Percentiles rank a stretch among this genome's conserved stretches.
Conservation (phyloP, 176 grass and related monocot genomes). For the Miscanthus lutarioriparius region DNA sequence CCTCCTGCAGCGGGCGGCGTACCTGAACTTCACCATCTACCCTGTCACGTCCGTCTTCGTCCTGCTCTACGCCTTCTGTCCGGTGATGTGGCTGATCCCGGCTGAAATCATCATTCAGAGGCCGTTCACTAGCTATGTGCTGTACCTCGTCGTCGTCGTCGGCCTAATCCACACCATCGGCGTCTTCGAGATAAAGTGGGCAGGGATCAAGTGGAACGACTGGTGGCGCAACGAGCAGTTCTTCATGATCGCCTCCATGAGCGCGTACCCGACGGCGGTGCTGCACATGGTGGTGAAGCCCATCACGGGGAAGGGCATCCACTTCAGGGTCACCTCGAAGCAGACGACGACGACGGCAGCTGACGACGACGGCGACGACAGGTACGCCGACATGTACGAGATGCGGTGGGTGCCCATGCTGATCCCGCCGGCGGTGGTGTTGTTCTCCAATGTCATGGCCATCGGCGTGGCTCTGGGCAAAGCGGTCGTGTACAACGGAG, state of each 20-base stretch:
- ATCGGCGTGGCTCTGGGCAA: conserved; percentile 26
- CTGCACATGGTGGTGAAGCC: conserved; percentile 41
- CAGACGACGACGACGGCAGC: neutral
- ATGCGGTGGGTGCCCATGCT: conserved; percentile 2
- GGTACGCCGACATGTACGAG: conserved; percentile 17
- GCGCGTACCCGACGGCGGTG: conserved; percentile 27
- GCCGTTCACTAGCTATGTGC: conserved; percentile 23
- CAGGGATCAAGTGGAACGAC: conserved; percentile 27
- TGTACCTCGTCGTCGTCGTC: conserved; percentile 13
- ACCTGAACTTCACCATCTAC: conserved; percentile 43
- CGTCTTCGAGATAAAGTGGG: conserved; percentile 33
- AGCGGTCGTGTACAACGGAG: neutral
- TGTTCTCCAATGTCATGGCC: neutral
- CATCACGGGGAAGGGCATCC: conserved; percentile 4
- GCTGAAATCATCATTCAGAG: conserved; percentile 29
- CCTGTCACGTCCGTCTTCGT: conserved; percentile 34
- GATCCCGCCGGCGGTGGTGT: neutral
- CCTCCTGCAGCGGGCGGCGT: neutral
- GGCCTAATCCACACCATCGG: conserved; percentile 26
- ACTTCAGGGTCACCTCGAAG: conserved; percentile 23
- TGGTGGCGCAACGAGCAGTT: conserved; percentile 47
- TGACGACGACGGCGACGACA: neutral
- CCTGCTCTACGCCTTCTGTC: conserved; percentile 34
- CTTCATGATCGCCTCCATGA: conserved; percentile 37
- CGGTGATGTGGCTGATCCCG: conserved; percentile 39